Base-by-base conservation (phyloP, 2,329 filamentous ascomycete species). In the Dissoconium aciculare region DNA sequence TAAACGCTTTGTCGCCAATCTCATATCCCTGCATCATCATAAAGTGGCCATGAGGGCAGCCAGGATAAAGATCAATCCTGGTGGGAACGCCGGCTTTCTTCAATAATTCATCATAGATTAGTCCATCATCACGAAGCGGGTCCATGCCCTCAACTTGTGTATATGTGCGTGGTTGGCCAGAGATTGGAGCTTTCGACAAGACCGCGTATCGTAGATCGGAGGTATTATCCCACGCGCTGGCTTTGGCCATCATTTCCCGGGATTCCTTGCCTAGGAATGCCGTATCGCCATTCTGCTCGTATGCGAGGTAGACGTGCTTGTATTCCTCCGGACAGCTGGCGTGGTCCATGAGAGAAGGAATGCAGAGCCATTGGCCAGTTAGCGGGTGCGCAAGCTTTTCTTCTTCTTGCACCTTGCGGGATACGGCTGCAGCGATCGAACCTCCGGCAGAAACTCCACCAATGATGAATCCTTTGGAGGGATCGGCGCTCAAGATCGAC, bases 111-210 rank as follows among this genome's bases (percentile, higher is more conserved):
- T 67, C 65, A 38, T 69, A 71, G 0, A 70, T 59, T 27, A 71
- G 37, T 0, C 52, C 62, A 32, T 70, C 67, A 35, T 72, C 68
- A 3, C 67, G 49, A 3, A 66, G 38, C 0, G 59, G 59, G 42
- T 71, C 68, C 35, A 63, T 36, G 8, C 66, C 67, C 36, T 55
- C 59, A 0, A 67, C 52, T 41, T 68, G 63, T 1, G 71, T 48
- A 42, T 66, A 70, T 0, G 60, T 55, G 2, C 50, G 54, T 4
- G 64, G 64, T 14, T 66, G 46, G 3, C 41, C 51, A 3, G 40
- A 37, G 28, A 58, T 50, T 1, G 41, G 37, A 2, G 38, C 51
- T 17, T 39, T 36, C 26, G 42, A 49, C 28, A 57, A 49, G 11
- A 60, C 42, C 2, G 57, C 53, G 6, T 49, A 52, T 23, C 41